Evolutionary conservation across 2,329 filamentous ascomycete genomes (phyloP).

Genomic region (Hypoxylon sp.): DNA sequence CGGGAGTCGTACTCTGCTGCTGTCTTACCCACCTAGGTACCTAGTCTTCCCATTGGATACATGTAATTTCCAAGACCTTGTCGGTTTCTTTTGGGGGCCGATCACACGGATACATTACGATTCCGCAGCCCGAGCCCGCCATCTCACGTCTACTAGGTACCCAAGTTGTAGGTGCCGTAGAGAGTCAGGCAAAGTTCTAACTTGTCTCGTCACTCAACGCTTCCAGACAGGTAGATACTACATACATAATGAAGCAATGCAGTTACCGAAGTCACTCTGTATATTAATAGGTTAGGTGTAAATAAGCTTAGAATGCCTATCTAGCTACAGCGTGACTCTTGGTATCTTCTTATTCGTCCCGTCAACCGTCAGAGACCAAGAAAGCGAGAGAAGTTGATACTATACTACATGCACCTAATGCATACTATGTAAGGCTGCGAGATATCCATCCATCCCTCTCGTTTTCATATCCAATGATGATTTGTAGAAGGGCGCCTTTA

Average conservation of each 20-base stretch:
- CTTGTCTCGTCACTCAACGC: conserved; percentile 1
- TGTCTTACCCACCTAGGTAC: background rate
- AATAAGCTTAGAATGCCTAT: background rate
- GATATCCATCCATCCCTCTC: conserved; percentile 18
- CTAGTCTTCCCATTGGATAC: conserved; percentile 3
- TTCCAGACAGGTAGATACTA: too few relatives aligned
- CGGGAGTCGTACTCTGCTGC: conserved; percentile 7
- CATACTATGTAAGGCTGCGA: conserved; percentile 11
- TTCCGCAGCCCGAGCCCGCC: conserved; percentile 18
- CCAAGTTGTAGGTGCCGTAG: background rate
- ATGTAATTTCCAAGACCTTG: background rate
- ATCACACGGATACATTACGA: conserved; percentile 29
- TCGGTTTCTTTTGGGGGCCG: conserved; percentile 26
- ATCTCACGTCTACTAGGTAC: conserved; percentile 3
- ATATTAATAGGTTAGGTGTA: background rate
- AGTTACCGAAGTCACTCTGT: background rate
- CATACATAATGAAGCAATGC: too few relatives aligned
- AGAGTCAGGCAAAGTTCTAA: conserved; percentile 5
- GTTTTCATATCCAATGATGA: conserved; percentile 34
- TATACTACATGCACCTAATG: too few relatives aligned
- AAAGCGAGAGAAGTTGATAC: too few relatives aligned
- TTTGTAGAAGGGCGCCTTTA: conserved; percentile 9
- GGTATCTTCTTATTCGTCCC: too few relatives aligned
- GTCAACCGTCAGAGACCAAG: too few relatives aligned
- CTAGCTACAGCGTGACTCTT: background rate